These are phyloP conservation scores for Brassica balearica DNA, from an alignment of 441 rosid genomes.

Conservation along the genomic window DNA sequence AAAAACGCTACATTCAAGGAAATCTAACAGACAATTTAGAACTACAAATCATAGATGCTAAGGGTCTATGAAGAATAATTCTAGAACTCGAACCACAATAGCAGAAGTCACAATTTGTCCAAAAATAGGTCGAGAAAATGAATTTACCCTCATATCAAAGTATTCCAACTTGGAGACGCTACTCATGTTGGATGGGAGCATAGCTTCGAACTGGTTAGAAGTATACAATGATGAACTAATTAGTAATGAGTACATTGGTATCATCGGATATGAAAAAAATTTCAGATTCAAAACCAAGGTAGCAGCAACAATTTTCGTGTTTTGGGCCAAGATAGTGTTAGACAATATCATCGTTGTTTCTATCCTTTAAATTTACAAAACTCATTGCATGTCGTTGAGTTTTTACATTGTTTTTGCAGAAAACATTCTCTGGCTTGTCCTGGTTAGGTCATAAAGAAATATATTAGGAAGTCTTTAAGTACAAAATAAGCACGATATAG, in stretches of 20 bases:
- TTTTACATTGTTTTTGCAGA: neutral
- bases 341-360: neutral
- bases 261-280: neutral
- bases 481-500: neutral
- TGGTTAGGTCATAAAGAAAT: slow-evolving; percentile 8
- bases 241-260: neutral
- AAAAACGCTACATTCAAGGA: too few relatives aligned
- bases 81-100: too few relatives aligned
- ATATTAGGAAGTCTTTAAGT: neutral
- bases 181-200: too few relatives aligned
- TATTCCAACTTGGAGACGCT: too few relatives aligned
- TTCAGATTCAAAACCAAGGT: neutral
- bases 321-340: neutral
- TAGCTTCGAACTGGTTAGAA: neutral
- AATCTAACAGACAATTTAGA: too few relatives aligned
- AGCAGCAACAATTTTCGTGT: slow-evolving; percentile 10
- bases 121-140: too few relatives aligned
- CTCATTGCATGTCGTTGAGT: slow-evolving; percentile 8
- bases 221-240: neutral
- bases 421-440: slow-evolving; percentile 8
- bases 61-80: too few relatives aligned
- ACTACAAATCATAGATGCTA: too few relatives aligned
- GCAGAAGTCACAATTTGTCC: too few relatives aligned
- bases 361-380: slow-evolving; percentile 14
- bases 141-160: too few relatives aligned